These are phyloP conservation scores for Lactifluus piperatus DNA, from an alignment of 768 basidiomycete genomes.

Conservation along the genomic window DNA sequence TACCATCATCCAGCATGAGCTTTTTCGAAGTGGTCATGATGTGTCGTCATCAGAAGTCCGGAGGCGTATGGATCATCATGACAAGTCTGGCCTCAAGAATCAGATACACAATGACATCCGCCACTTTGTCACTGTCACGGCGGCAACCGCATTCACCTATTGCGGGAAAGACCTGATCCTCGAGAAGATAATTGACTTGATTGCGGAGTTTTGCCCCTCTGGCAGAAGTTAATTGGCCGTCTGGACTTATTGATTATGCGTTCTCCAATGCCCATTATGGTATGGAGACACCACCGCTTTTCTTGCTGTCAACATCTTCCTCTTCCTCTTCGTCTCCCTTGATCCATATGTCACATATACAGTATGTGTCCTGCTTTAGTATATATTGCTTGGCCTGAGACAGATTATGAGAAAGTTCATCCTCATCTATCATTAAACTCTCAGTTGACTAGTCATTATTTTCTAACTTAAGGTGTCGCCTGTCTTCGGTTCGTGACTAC, in stretches of 20 bases:
- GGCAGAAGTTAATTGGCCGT: not conserved
- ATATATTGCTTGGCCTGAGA: too few species aligned
- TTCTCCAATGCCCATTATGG: not conserved
- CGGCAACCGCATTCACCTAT: not conserved
- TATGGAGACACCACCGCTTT: not conserved
- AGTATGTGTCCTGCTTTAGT: too few species aligned
- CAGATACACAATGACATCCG: not conserved
- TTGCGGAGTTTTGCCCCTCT: not conserved
- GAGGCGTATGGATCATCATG: not conserved
- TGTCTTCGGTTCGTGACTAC: too few species aligned
- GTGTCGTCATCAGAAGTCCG: not conserved
- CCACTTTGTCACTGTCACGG: not conserved
- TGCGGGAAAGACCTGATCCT: not conserved
- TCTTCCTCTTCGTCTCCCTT: too few species aligned
- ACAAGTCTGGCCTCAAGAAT: not conserved
- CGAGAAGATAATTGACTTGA: constrained; percentile 7
- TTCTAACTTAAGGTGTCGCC: too few species aligned
- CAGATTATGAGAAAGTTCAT: too few species aligned
- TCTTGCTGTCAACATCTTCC: too few species aligned
- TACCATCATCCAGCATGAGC: not conserved
- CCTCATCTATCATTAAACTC: too few species aligned
- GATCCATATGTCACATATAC: too few species aligned
- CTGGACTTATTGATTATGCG: not conserved
- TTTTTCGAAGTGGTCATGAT: not conserved
- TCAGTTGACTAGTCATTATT: too few species aligned